Evolutionary conservation across 2,329 filamentous ascomycete species (phyloP).

Genomic region (Fusarium sp.): DNA sequence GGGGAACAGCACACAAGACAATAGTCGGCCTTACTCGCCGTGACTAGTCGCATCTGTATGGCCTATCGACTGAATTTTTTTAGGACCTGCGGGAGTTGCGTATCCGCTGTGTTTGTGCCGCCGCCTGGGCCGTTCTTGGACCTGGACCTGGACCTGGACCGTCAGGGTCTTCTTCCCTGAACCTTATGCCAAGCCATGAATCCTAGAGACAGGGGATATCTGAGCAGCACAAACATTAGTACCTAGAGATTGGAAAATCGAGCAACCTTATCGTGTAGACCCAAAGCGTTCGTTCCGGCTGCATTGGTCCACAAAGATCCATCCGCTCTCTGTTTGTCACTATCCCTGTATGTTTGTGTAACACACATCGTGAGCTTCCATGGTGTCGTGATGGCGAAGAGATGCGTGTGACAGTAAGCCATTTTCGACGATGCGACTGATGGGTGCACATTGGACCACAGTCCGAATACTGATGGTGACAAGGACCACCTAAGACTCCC

Average conservation of each 20-base stretch:
- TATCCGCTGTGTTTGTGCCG: conserved; percentile 1
- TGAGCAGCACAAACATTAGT: background rate
- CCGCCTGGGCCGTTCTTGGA: background rate
- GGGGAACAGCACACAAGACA: conserved; percentile 6
- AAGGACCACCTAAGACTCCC: background rate
- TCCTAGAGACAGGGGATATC: background rate
- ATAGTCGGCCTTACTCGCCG: conserved; percentile 14
- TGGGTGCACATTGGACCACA: background rate
- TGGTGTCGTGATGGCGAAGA: conserved; percentile 23
- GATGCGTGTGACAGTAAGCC: conserved; percentile 20
- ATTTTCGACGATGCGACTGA: background rate
- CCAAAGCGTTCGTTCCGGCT: conserved; percentile 22
- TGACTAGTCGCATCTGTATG: background rate
- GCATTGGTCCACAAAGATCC: conserved; percentile 40
- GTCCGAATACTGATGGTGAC: background rate
- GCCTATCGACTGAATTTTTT: conserved; percentile 1
- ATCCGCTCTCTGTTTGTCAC: conserved; percentile 32
- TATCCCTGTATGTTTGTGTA: conserved; percentile 38
- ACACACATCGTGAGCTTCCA: conserved; percentile 30
- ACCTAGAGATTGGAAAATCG: conserved; percentile 20
- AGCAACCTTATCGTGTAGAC: conserved; percentile 33
- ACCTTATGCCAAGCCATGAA: conserved; percentile 11
- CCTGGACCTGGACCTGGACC: background rate
- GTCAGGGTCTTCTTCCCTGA: background rate
- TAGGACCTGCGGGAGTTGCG: conserved; percentile 12